phyloP scores from a whole-genome alignment of 768 basidiomycete genomes.

The Boletus coccyginus region DNA sequence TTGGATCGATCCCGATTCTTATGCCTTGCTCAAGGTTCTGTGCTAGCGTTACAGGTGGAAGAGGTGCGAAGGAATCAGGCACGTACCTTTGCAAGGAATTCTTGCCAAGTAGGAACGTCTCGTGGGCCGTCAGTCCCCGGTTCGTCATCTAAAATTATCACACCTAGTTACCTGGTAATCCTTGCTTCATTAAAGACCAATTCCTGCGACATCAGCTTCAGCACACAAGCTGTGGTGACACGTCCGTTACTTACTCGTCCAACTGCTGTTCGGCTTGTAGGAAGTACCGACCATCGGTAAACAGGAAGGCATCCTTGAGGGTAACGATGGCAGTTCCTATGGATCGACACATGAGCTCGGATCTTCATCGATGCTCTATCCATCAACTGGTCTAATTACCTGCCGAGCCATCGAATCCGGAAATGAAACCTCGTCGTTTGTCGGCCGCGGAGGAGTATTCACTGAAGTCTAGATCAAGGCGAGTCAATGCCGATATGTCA shows the following conservation, averaged over 20 bases:
- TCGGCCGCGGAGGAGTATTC: conserved; percentile 88
- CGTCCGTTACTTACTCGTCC: conserved; percentile 53
- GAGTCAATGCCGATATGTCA: background rate
- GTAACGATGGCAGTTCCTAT: conserved; percentile 79
- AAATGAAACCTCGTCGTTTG: conserved; percentile 82
- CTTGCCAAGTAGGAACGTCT: conserved; percentile 92
- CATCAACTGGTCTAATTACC: conserved; percentile 42
- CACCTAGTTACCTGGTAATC: conserved; percentile 59
- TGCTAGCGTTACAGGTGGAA: background rate
- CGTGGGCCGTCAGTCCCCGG: conserved; percentile 9
- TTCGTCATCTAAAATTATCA: conserved; percentile 2
- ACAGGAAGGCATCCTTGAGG: conserved; percentile 67
- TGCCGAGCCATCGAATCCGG: conserved; percentile 93
- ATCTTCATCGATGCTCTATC: background rate
- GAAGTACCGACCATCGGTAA: conserved; percentile 96
- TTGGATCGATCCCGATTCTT: conserved; percentile 81
- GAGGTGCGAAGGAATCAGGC: background rate
- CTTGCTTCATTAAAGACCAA: conserved; percentile 94
- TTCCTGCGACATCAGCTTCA: conserved; percentile 46
- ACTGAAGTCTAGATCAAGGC: conserved; percentile 62
- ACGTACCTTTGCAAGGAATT: conserved; percentile 70
- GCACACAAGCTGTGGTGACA: background rate
- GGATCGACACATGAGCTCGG: conserved; percentile 4
- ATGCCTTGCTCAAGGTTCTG: conserved; percentile 61
- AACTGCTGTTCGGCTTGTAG: conserved; percentile 90